phyloP scores from a whole-genome alignment of 2,329 filamentous ascomycete species.

The Fonsecaea multimorphosa region DNA sequence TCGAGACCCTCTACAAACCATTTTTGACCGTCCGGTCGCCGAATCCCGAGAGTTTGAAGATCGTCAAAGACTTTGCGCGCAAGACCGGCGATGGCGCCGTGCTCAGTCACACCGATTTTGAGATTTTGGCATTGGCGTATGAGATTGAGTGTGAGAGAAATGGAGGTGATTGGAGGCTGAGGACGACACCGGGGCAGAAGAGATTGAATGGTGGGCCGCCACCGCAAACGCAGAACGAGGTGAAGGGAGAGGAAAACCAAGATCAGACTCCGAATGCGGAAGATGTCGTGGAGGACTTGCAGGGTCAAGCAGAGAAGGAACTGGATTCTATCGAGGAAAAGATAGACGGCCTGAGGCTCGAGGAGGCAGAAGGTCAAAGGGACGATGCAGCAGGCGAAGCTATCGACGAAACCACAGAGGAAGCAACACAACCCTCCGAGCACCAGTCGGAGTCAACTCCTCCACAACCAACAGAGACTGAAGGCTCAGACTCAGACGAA shows the following conservation, averaged over 20 bases:
- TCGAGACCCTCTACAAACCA: slow-evolving; percentile 83
- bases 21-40: slow-evolving; percentile 82
- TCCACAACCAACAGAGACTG: slow-evolving; percentile 41
- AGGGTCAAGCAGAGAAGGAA: slow-evolving; percentile 21
- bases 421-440: slow-evolving; percentile 36
- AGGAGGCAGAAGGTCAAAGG: slow-evolving; percentile 15
- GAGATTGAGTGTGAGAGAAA: slow-evolving; percentile 93
- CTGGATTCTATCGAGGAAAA: slow-evolving; percentile 5
- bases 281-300: slow-evolving; percentile 29
- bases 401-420: slow-evolving; percentile 35
- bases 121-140: slow-evolving; percentile 87
- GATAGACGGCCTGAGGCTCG: slow-evolving; percentile 15
- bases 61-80: slow-evolving; percentile 83
- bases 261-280: slow-evolving; percentile 32
- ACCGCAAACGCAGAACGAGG: slow-evolving; percentile 39
- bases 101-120: slow-evolving; percentile 85
- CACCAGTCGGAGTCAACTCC: slow-evolving; percentile 32
- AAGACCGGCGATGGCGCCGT: slow-evolving; percentile 89
- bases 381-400: background rate
- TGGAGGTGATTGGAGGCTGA: slow-evolving; percentile 83
- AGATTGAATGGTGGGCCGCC: slow-evolving; percentile 73
- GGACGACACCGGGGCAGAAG: slow-evolving; percentile 80
- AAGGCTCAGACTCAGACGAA: slow-evolving; percentile 58
- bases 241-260: slow-evolving; percentile 40
- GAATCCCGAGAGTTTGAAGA: slow-evolving; percentile 74